phyloP scores from a whole-genome alignment of 106 monocot genomes.

The Platanthera guangdongensis region DNA sequence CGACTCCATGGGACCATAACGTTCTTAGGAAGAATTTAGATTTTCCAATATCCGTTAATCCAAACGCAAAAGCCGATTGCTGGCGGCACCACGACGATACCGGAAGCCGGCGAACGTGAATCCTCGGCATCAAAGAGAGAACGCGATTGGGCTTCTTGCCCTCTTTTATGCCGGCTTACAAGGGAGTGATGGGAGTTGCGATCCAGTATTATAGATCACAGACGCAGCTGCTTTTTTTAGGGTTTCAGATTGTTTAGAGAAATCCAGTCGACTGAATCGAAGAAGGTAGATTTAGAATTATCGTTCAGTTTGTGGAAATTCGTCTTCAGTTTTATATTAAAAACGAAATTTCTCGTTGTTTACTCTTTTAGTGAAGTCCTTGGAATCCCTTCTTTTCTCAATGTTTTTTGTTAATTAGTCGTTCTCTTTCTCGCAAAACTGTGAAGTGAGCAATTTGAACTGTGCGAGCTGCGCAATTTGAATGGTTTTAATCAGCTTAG shows the following conservation, averaged over 20 bases:
- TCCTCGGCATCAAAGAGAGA: background rate
- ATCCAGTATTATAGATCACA: background rate
- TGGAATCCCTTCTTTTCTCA: background rate
- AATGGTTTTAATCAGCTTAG: background rate
- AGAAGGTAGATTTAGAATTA: conserved; percentile 1
- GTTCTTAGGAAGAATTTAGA: background rate
- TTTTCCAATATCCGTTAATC: background rate
- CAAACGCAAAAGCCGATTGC: background rate
- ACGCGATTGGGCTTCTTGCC: background rate
- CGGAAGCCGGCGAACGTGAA: background rate
- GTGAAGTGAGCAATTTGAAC: background rate
- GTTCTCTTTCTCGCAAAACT: background rate
- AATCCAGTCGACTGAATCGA: background rate
- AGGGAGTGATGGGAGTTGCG: background rate
- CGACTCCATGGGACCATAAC: background rate
- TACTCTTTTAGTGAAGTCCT: background rate
- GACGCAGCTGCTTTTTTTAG: background rate
- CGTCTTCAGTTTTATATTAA: background rate
- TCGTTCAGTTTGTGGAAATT: background rate
- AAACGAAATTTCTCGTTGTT: background rate
- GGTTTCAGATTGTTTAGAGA: background rate
- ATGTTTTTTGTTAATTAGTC: background rate
- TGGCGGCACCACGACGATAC: background rate
- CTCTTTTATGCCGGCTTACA: background rate
- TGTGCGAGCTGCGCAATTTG: background rate